These are phyloP conservation scores for Nakaseomyces kungkrabaensis DNA, from an alignment of 1,139 yeast species.

Conservation along the genomic window DNA sequence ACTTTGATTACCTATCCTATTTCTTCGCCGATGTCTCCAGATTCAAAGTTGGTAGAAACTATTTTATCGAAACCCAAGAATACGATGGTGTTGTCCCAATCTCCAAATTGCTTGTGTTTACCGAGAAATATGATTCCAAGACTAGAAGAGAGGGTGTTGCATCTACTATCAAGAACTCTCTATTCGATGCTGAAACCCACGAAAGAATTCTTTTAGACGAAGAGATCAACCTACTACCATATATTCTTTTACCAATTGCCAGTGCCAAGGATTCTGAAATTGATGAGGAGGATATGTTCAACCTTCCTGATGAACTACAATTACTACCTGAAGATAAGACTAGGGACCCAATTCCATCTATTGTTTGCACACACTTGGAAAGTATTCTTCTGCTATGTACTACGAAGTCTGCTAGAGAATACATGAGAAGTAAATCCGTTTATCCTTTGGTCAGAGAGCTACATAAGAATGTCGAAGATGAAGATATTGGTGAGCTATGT, in stretches of 20 bases:
- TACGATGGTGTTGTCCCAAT: conserved; percentile 77
- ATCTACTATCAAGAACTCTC: conserved; percentile 79
- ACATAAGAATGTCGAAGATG: conserved; percentile 59
- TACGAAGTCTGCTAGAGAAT: conserved; percentile 60
- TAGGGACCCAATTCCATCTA: conserved; percentile 62
- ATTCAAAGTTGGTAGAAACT: conserved; percentile 58
- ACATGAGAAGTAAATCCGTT: conserved; percentile 65
- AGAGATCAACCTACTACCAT: conserved; percentile 66
- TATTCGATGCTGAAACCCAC: conserved; percentile 73
- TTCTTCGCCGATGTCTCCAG: conserved; percentile 88
- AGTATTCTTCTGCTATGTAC: conserved; percentile 69
- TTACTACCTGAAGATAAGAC: conserved; percentile 64
- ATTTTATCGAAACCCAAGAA: conserved; percentile 58
- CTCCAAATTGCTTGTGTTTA: conserved; percentile 70
- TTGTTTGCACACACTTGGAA: conserved; percentile 66
- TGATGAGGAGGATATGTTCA: conserved; percentile 77
- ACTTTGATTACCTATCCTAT: conserved; percentile 74
- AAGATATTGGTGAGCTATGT: conserved; percentile 56
- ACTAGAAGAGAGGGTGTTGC: conserved; percentile 89
- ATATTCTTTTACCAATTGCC: conserved; percentile 71
- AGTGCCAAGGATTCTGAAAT: conserved; percentile 61
- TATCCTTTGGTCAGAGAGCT: conserved; percentile 79
- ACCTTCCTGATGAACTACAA: conserved; percentile 83
- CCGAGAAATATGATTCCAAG: conserved; percentile 68
- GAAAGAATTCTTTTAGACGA: conserved; percentile 48